Evolutionary conservation across 148 eudicot genomes (phyloP).

Genomic region (Nepenthes gracilis): DNA sequence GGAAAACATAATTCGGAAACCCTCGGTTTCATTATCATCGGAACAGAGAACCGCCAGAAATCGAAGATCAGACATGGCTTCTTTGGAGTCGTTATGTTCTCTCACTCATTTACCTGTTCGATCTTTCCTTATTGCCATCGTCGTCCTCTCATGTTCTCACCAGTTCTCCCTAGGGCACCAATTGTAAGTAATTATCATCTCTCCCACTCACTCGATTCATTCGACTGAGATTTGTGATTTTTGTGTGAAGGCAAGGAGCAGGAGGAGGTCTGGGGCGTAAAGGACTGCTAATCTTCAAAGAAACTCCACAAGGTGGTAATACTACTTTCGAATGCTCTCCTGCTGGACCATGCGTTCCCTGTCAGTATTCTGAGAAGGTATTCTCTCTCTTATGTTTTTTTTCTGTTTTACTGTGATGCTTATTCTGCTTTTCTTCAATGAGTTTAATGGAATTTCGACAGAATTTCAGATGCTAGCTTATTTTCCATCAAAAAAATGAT

Average conservation of each 20-base stretch:
- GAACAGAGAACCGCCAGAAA: too few species aligned
- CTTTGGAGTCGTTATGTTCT: too few species aligned
- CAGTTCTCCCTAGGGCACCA: conserved; percentile 13
- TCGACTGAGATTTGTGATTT: not conserved
- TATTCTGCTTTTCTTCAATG: not conserved
- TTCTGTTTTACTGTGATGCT: not conserved
- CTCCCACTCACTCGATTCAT: conserved; percentile 6
- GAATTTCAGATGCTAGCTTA: too few species aligned
- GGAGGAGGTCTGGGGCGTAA: conserved; percentile 17
- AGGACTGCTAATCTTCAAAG: conserved; percentile 48
- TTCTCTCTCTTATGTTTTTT: not conserved
- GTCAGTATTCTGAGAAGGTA: conserved; percentile 83
- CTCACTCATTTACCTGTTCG: conserved; percentile 6
- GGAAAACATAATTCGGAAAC: too few species aligned
- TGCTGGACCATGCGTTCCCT: conserved; percentile 83
- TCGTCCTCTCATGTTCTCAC: conserved; percentile 9
- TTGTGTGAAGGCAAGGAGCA: conserved; percentile 13
- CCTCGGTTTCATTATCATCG: too few species aligned
- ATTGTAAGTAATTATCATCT: conserved; percentile 10
- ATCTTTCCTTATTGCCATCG: conserved; percentile 6
- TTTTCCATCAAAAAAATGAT: too few species aligned
- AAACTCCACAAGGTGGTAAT: conserved; percentile 44
- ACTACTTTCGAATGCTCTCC: conserved; percentile 77
- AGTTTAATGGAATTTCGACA: too few species aligned
- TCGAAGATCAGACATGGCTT: too few species aligned